phyloP scores from a whole-genome alignment of 371 early-diverging fungal species.

The Mortierella sp. region DNA sequence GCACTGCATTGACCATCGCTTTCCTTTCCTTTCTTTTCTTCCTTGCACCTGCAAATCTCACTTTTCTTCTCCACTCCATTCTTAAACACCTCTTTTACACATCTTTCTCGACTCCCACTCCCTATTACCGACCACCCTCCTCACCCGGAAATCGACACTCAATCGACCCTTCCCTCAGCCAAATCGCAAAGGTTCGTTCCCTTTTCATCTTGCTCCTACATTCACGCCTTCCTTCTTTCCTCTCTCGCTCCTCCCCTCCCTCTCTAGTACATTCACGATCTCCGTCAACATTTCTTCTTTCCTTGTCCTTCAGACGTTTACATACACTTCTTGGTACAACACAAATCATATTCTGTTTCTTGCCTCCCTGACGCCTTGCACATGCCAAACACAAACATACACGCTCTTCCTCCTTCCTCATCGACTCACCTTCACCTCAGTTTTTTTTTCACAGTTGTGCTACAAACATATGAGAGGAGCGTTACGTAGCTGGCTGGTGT shows the following conservation, averaged over 20 bases:
- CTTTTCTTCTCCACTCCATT: background rate
- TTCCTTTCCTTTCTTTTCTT: background rate
- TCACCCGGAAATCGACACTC: background rate
- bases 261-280: too few relatives aligned
- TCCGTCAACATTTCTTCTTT: background rate
- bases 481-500: background rate
- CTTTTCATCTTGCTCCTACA: background rate
- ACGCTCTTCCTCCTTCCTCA: background rate
- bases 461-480: constrained; percentile 3
- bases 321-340: background rate
- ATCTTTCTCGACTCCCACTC: background rate
- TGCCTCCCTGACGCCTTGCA: background rate
- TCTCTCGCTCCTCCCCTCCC: background rate
- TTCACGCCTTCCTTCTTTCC: background rate
- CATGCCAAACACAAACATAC: background rate
- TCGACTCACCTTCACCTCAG: background rate
- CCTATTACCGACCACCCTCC: background rate
- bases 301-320: background rate
- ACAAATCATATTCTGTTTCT: background rate
- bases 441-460: background rate
- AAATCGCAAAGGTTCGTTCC: background rate
- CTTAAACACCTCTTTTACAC: background rate
- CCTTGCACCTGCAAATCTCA: background rate
- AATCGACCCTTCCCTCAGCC: background rate
- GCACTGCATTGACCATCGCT: background rate